These are phyloP conservation scores for Fusarium redolens DNA, from an alignment of 2,329 filamentous ascomycete species.

Conservation along the genomic window DNA sequence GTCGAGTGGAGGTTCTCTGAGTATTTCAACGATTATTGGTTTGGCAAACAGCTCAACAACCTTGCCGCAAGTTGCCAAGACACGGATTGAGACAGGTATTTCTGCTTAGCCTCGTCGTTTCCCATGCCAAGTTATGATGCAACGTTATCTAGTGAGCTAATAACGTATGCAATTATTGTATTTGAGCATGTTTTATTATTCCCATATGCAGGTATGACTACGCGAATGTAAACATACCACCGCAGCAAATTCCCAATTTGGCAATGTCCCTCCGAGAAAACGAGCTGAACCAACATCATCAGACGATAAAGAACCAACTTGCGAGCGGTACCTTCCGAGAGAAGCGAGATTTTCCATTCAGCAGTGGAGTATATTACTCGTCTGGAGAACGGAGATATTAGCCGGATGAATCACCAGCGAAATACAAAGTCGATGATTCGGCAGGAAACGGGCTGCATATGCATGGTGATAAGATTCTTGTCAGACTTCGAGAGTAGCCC, in stretches of 20 bases:
- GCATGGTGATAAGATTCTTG: neutral
- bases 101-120: neutral
- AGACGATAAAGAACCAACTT: neutral
- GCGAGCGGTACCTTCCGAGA: neutral
- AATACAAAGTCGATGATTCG: neutral
- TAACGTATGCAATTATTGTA: neutral
- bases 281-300: neutral
- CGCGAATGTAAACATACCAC: neutral
- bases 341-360: neutral
- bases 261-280: neutral
- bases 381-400: rapidly evolving
- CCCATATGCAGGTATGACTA: rapidly evolving
- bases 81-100: too few relatives aligned
- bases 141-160: too few relatives aligned
- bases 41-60: neutral
- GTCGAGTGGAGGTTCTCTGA: neutral
- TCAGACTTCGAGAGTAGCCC: neutral
- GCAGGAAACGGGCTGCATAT: neutral
- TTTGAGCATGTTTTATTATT: neutral
- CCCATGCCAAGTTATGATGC: neutral
- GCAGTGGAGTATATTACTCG: neutral
- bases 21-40: neutral
- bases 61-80: too few relatives aligned
- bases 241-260: neutral
- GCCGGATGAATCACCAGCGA: neutral